These are phyloP conservation scores for Pseudozyma pruni DNA, from an alignment of 1,284 basidiomycete species.

Conservation along the genomic window DNA sequence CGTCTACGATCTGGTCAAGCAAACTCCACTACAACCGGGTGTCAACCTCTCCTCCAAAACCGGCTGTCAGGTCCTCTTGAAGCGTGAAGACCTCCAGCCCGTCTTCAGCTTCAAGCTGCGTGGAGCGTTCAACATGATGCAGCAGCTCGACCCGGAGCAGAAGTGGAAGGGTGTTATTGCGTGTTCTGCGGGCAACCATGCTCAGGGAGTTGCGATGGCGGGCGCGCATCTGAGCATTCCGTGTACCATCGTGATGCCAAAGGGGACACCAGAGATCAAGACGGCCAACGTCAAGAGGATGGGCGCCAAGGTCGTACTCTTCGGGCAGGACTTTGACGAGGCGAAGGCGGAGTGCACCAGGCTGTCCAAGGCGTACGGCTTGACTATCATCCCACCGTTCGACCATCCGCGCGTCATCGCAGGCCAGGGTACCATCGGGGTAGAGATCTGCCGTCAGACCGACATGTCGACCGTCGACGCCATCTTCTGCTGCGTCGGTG, in stretches of 20 bases:
- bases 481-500: constrained; percentile 90
- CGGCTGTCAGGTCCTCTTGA: constrained; percentile 93
- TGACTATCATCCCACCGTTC: constrained; percentile 95
- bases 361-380: constrained; percentile 79
- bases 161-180: constrained; percentile 97
- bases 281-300: constrained; percentile 90
- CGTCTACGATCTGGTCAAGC: constrained; percentile 91
- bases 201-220: constrained; percentile 96
- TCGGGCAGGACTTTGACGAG: constrained; percentile 93
- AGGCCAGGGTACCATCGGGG: constrained; percentile 92
- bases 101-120: constrained; percentile 95
- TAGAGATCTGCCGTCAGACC: constrained; percentile 77
- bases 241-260: constrained; percentile 98
- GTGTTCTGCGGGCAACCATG: constrained; percentile 98
- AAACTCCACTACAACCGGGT: constrained; percentile 89
- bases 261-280: constrained; percentile 95
- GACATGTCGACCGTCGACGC: constrained; percentile 74
- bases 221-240: constrained; percentile 86
- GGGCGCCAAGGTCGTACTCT: constrained; percentile 91
- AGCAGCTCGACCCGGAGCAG: constrained; percentile 84
- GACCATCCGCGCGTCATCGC: constrained; percentile 97
- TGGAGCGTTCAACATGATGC: constrained; percentile 99
- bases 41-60: constrained; percentile 85
- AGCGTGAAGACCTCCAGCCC: constrained; percentile 92
- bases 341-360: constrained; percentile 94